A percentile compares a stretch with the other conserved stretches of the same genome.
Conservation (phyloP, 257 asterid species). For the Primulina eburnea region DNA sequence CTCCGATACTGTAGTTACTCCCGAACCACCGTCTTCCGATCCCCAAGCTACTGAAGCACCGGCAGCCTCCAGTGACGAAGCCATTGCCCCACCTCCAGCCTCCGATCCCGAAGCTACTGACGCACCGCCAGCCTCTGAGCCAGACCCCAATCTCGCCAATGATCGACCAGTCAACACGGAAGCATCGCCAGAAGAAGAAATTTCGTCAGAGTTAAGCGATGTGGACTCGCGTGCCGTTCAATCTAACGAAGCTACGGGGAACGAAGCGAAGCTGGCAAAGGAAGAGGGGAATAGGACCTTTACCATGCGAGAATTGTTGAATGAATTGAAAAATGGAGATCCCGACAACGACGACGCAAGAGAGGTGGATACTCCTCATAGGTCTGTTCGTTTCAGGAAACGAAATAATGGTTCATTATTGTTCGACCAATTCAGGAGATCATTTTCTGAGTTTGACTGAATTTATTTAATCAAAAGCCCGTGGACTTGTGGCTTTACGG, state of each 20-base stretch:
- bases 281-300: conserved; percentile 76
- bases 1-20: conserved; percentile 37
- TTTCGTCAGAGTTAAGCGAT: conserved; percentile 34
- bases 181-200: conserved; percentile 35
- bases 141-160: conserved; percentile 50
- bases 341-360: conserved; percentile 40
- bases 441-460: background rate
- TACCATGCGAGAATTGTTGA: conserved; percentile 91
- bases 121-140: conserved; percentile 37
- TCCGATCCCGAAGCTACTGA: conserved; percentile 10
- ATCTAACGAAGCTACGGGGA: conserved; percentile 30
- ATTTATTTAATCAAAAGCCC: background rate
- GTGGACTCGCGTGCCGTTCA: conserved; percentile 31
- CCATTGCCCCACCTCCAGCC: conserved; percentile 40
- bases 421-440: conserved; percentile 13
- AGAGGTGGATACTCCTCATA: conserved; percentile 61
- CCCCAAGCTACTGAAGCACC: conserved; percentile 22
- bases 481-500: background rate
- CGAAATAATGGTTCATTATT: conserved; percentile 2
- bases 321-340: conserved; percentile 82
- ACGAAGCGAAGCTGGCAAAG: conserved; percentile 39
- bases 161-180: conserved; percentile 34
- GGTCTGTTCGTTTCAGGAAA: conserved; percentile 43
- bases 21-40: conserved; percentile 25
- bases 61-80: conserved; percentile 27